Evolutionary conservation across 768 basidiomycete genomes (phyloP), one percentile per base, ranked within the genome.

Genomic region (Rhodotorula sphaerocarpa): DNA sequence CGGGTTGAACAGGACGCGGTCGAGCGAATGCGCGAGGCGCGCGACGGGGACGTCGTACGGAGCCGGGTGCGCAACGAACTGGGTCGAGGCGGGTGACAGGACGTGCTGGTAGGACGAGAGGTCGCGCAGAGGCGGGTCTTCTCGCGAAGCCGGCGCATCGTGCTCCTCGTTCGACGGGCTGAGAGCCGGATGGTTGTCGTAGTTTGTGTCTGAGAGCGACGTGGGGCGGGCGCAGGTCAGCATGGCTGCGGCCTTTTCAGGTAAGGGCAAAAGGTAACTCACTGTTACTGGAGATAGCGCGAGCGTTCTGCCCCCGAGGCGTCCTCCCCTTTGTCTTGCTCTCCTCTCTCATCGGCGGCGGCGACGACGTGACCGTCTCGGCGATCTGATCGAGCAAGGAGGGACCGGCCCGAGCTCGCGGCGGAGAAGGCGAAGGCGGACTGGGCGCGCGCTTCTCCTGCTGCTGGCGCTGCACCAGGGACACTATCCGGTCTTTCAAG

Each of bases 1-100:
- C 52, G 71, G 87, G 86, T 84, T 88, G 79, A 87, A 87, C 42
- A 90, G 75, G 0, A 85, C 85, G 6, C 85, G 79, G 44, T 84
- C 82, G 10, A 90, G 77, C 16, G 82, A 81, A 66, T 86, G 85
- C 0, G 83, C 78, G 7, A 91, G 79, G 5, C 72, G 77, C 2
- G 87, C 82, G 27, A 90, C 47, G 9, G 62, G 62, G 44, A 61
- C 62, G 11, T 41, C n/a, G 47, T 46, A 10, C 3, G 63, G 63
- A 2, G 58, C 43, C 3, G 48, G 53, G 43, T 48, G 48, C 6
- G 63, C 44, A 6, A 33, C 1, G 45, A 59, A 65, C n/a, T 46
- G 34, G 20, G 28, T 34, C 20, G 43, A 33, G 23, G 47, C 27
- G 11, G 63, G 44, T 0, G 63, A 52, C 48, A 65, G 54, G 25